Evolutionary conservation across 129 eudicot genomes (phyloP).

Genomic region (Flaveria trinervia): DNA sequence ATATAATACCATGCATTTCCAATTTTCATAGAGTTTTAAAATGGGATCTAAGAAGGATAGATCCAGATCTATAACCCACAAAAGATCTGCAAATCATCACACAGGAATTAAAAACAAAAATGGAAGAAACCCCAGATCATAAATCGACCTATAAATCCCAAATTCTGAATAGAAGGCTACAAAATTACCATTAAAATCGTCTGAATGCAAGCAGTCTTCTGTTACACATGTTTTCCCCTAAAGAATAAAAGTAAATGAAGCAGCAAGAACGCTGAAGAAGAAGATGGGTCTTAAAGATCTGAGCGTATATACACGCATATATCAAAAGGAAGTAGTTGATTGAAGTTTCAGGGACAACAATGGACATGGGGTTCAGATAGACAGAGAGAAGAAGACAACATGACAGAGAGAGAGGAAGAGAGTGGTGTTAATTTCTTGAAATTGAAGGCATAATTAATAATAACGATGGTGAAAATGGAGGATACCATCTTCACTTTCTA

Average conservation of each 20-base stretch:
- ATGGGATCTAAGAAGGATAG: constrained; percentile 34
- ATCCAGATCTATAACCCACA: constrained; percentile 35
- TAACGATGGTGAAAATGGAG: constrained; percentile 11
- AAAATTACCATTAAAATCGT: constrained; percentile 25
- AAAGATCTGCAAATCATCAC: constrained; percentile 22
- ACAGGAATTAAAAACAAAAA: background rate
- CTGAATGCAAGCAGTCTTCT: constrained; percentile 31
- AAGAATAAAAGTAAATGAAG: constrained; percentile 5
- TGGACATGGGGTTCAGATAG: constrained; percentile 37
- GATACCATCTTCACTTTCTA: background rate
- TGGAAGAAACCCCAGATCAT: constrained; percentile 30
- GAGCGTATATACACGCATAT: constrained; percentile 1
- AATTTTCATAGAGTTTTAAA: constrained; percentile 8
- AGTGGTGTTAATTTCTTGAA: constrained; percentile 28
- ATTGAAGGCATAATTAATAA: constrained; percentile 47
- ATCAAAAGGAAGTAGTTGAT: constrained; percentile 44
- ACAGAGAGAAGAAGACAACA: constrained; percentile 30
- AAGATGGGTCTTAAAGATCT: constrained; percentile 15
- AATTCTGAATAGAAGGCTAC: constrained; percentile 21
- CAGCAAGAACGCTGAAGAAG: constrained; percentile 24
- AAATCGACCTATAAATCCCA: constrained; percentile 18
- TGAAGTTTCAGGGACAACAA: constrained; percentile 40
- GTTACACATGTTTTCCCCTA: constrained; percentile 22
- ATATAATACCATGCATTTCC: background rate
- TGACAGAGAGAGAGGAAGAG: constrained; percentile 16